Base-by-base conservation (phyloP, 176 grass and related monocot genomes). In the Ananas comosus region DNA sequence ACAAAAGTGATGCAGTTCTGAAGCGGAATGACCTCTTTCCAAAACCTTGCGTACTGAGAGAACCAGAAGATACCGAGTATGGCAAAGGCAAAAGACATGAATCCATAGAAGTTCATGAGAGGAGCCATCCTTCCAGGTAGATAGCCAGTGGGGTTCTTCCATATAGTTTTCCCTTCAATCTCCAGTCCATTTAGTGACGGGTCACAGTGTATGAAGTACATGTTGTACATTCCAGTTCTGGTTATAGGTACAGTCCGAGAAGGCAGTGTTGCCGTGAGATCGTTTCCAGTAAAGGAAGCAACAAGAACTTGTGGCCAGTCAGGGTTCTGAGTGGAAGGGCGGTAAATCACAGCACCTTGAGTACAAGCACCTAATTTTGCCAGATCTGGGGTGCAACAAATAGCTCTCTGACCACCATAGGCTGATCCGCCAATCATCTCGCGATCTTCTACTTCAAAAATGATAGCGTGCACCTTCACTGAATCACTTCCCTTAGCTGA, bases 1-100 rank as follows among this genome's bases (percentile, higher is more conserved):
- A 99, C 95, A 50, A 99, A 27, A 67, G 95, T 99, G 72, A 99
- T 99, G 82, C 95, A 99, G 78, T 99, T 99, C 81, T 99, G 95
- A 70, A 99, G 89, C 54, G 95, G 90, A 84, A 99, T 86, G 72
- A 99, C 82, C 72, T 99, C 95, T 51, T 70, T 87, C 95, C 95
- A 99, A 72, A 88, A 99, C 68, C 88, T 99, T 67, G 84, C 84
- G 75, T 99, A 99, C 67, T 99, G 95, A 76, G 83, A 91, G 73
- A 99, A 99, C 95, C 95, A 99, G 84, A 78, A 99, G 58, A 99
- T 48, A 14, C 90, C 95, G 70, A 99, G 84, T 67, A 94, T 72
- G 2, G 83, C 84, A 69, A 94, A 99, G 68, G 90, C 85, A 28
- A 99, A 81, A 28, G 95, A 99, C 95, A 99, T 91, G 16, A 99